A percentile compares a stretch with the other conserved stretches of the same genome.
Evolutionary conservation across 164 flowering plant species (phyloP).

Genomic region (Piper betle): DNA sequence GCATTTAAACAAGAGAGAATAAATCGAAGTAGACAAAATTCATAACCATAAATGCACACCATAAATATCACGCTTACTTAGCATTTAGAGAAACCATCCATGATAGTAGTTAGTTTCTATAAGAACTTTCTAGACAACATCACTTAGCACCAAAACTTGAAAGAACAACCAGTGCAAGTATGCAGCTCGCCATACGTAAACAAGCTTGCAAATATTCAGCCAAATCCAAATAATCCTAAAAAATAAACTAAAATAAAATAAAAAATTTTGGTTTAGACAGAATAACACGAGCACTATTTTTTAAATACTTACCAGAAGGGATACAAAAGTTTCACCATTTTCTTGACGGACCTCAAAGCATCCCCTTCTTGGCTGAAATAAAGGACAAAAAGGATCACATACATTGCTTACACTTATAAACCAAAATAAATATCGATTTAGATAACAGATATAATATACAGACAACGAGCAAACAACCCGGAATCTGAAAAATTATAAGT

Average conservation of each 20-base stretch:
- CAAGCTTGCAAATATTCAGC: too few relatives aligned
- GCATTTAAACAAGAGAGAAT: too few relatives aligned
- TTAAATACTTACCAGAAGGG: slow-evolving; percentile 45
- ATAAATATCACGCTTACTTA: too few relatives aligned
- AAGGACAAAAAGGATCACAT: neutral
- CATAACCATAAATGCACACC: too few relatives aligned
- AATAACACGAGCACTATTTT: too few relatives aligned
- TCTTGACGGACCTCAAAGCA: slow-evolving; percentile 79
- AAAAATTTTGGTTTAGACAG: too few relatives aligned
- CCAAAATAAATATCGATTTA: neutral
- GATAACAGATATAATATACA: neutral
- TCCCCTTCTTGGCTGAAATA: slow-evolving; percentile 71
- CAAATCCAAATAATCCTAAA: too few relatives aligned
- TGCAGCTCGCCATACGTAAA: too few relatives aligned
- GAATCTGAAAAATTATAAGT: neutral
- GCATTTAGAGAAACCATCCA: too few relatives aligned
- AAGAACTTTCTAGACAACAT: neutral
- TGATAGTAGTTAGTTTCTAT: neutral
- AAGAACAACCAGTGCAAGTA: too few relatives aligned
- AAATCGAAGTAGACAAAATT: too few relatives aligned
- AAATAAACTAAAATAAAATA: too few relatives aligned
- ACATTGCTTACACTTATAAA: neutral
- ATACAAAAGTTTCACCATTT: slow-evolving; percentile 50
- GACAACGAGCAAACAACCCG: neutral
- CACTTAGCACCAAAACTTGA: neutral